These are phyloP conservation scores for Neoscytalidium dimidiatum DNA, from an alignment of 2,329 filamentous ascomycete species.

Conservation along the genomic window DNA sequence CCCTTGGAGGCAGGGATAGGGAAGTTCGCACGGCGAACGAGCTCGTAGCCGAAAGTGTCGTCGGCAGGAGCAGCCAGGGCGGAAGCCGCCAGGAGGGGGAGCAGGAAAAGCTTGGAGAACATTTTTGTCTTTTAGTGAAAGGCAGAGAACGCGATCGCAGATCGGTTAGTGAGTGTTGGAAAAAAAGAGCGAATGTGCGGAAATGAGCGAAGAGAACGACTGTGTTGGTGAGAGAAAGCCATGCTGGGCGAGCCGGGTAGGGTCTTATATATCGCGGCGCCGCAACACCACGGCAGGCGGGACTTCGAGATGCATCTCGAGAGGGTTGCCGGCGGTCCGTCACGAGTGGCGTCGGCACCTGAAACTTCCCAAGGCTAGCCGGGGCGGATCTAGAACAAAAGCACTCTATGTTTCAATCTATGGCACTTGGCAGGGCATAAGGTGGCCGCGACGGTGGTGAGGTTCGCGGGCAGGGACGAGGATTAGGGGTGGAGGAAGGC, in stretches of 20 bases:
- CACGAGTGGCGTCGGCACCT: background rate
- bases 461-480: background rate
- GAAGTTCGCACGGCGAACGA: conserved; percentile 14
- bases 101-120: conserved; percentile 6
- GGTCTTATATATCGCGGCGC: background rate
- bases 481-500: background rate
- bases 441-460: background rate
- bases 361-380: conserved; percentile 6
- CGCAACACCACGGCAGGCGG: background rate
- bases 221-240: background rate
- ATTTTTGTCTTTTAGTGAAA: conserved; percentile 3
- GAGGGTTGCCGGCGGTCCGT: background rate
- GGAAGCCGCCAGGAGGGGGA: conserved; percentile 9
- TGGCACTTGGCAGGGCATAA: background rate
- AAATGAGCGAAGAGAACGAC: conserved; percentile 3
- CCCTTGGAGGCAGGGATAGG: conserved; percentile 18
- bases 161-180: background rate
- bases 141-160: conserved; percentile 8
- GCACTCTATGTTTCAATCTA: conserved; percentile 6
- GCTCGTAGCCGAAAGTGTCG: conserved; percentile 2
- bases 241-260: background rate
- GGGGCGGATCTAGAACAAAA: background rate
- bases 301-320: background rate
- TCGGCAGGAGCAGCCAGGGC: conserved; percentile 8
- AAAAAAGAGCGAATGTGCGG: background rate